These are phyloP conservation scores for Malbranchea zuffiana DNA, from an alignment of 2,329 filamentous ascomycete genomes.

Conservation along the genomic window DNA sequence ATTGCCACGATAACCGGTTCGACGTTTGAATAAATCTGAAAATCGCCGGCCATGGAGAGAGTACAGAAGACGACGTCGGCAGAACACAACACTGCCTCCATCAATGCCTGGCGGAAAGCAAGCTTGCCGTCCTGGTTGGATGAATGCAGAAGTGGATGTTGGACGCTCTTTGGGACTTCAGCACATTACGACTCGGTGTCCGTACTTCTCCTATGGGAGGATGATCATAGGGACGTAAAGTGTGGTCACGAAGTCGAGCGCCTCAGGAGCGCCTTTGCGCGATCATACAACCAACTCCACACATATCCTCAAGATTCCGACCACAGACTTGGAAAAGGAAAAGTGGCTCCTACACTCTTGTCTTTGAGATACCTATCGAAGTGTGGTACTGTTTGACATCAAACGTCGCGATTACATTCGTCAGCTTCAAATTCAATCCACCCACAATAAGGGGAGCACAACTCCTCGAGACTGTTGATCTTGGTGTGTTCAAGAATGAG, in stretches of 20 bases:
- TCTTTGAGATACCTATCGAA: slow-evolving; percentile 7
- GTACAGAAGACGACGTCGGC: no score
- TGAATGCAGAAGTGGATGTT: background rate
- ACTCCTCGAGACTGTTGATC: background rate
- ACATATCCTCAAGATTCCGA: slow-evolving; percentile 3
- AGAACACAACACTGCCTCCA: no score
- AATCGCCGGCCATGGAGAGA: no score
- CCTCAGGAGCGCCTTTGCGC: slow-evolving; percentile 1
- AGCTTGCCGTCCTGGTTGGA: no score
- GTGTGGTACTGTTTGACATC: slow-evolving; percentile 6
- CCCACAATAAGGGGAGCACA: background rate
- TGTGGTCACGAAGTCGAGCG: slow-evolving; percentile 2
- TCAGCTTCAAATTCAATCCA: background rate
- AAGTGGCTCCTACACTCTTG: slow-evolving; percentile 1
- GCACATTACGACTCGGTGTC: slow-evolving; percentile 6
- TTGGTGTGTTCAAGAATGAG: background rate
- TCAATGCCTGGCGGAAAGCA: no score
- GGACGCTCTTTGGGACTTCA: no score
- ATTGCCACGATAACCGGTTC: no score
- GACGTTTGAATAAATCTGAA: no score
- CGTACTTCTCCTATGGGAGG: slow-evolving; percentile 6
- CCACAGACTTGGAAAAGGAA: background rate
- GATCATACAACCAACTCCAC: slow-evolving; percentile 5
- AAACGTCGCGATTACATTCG: background rate
- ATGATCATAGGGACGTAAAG: slow-evolving; percentile 4